Conservation (phyloP, 768 basidiomycete species). For the Tremella mesenterica region DNA sequence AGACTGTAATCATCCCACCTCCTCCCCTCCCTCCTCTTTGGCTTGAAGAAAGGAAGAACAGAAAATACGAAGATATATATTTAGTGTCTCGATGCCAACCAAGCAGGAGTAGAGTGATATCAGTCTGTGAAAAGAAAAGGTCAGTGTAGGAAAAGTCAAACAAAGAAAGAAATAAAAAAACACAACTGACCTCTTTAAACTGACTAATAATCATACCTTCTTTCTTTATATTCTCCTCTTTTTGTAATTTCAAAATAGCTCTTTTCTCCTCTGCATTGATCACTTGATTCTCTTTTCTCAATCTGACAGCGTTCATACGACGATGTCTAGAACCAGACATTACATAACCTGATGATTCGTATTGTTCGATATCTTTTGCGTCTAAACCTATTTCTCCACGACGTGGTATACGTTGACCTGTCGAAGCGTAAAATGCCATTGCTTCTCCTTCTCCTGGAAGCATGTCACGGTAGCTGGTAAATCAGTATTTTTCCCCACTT, state of each 20-base stretch:
- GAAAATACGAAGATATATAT: no score
- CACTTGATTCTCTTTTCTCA: conserved; percentile 99
- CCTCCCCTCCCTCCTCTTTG: no score
- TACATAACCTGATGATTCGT: conserved; percentile 85
- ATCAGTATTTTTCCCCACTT: not conserved
- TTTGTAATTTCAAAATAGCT: conserved; percentile 86
- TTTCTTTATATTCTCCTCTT: conserved; percentile 82
- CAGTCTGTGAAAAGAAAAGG: no score
- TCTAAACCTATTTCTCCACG: conserved; percentile 97
- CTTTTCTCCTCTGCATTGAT: conserved; percentile 98
- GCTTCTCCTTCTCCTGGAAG: conserved; percentile 92
- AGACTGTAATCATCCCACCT: no score
- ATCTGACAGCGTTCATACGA: conserved; percentile 96
- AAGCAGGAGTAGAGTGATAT: no score
- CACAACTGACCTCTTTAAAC: conserved; percentile 67
- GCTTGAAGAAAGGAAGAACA: no score
- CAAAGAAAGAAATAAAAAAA: not conserved
- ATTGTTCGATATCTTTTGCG: conserved; percentile 75
- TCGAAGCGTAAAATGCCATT: conserved; percentile 88
- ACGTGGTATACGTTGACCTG: conserved; percentile 87
- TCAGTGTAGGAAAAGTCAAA: no score
- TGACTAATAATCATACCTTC: conserved; percentile 83
- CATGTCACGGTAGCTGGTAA: conserved; percentile 64
- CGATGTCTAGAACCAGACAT: conserved; percentile 94
- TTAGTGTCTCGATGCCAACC: no score